Evolutionary conservation across 2,329 filamentous ascomycete species (phyloP).

Genomic region (Gnomoniopsis sp.): DNA sequence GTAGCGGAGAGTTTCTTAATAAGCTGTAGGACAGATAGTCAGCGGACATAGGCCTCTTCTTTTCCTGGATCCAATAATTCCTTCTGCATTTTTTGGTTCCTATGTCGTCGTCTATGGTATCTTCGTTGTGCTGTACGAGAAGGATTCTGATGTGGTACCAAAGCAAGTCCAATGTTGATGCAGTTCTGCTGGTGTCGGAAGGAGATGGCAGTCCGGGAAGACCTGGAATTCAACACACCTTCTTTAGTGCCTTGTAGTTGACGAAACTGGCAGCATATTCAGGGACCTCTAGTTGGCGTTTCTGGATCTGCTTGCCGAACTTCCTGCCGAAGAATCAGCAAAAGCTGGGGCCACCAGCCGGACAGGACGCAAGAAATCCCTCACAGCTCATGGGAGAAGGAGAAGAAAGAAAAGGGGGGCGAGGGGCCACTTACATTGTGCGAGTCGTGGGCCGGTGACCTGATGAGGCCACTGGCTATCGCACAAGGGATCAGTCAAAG

Average conservation of each 20-base stretch:
- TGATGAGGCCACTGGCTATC: conserved; percentile 12
- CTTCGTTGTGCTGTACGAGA: not conserved
- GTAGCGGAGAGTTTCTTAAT: conserved; percentile 98
- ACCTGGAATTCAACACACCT: conserved; percentile 55
- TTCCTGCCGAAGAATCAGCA: conserved; percentile 63
- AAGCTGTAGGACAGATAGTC: conserved; percentile 58
- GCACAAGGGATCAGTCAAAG: not conserved
- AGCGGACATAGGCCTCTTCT: conserved; percentile 21
- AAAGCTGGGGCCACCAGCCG: not conserved
- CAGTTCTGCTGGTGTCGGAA: not conserved
- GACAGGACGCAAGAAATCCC: not conserved
- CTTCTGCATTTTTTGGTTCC: not conserved
- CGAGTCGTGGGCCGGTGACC: conserved; percentile 23
- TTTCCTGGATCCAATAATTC: not conserved
- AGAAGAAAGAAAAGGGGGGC: not conserved
- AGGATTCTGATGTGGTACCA: not conserved
- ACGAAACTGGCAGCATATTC: conserved; percentile 99
- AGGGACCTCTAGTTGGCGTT: conserved; percentile 96
- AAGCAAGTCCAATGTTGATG: not conserved
- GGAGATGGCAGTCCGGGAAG: not conserved
- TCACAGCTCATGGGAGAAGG: not conserved
- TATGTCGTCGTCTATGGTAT: not conserved
- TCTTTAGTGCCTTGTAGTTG: conserved; percentile 98
- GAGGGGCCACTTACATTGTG: conserved; percentile 32
- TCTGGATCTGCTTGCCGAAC: conserved; percentile 99